A percentile compares a stretch with the other conserved stretches of the same genome.
Conservation (phyloP, 2,329 filamentous ascomycete species). For the Colletotrichum spinosum region DNA sequence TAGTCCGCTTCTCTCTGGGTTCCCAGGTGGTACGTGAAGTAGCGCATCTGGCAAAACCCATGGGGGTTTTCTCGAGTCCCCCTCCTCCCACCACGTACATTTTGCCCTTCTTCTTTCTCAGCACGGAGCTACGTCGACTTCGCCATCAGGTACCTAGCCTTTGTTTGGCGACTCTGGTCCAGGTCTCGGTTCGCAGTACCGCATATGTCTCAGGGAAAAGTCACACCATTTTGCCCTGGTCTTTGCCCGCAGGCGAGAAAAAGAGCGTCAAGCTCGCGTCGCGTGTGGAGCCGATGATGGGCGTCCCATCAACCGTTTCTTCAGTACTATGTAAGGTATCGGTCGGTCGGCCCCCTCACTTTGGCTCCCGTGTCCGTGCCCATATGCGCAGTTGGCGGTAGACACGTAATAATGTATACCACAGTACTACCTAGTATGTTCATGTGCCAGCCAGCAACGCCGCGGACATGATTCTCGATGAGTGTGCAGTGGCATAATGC, state of each 20-base stretch:
- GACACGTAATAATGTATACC: background rate
- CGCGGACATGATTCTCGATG: too few relatives aligned
- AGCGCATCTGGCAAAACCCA: slow-evolving; percentile 16
- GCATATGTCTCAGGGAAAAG: slow-evolving; percentile 25
- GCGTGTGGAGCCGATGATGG: slow-evolving; percentile 13
- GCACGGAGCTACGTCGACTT: slow-evolving; percentile 13
- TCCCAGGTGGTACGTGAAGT: slow-evolving; percentile 17
- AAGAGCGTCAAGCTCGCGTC: background rate
- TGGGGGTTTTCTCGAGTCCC: slow-evolving; percentile 21
- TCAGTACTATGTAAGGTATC: slow-evolving; percentile 2
- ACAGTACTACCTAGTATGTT: background rate
- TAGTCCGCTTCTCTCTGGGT: slow-evolving; percentile 21
- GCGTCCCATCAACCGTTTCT: slow-evolving; percentile 24
- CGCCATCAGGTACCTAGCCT: slow-evolving; percentile 12
- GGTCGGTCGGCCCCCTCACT: slow-evolving; percentile 2
- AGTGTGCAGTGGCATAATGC: too few relatives aligned
- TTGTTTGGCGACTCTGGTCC: slow-evolving; percentile 13
- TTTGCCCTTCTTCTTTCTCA: slow-evolving; percentile 11
- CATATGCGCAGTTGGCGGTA: background rate
- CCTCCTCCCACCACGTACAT: slow-evolving; percentile 10
- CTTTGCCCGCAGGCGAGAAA: slow-evolving; percentile 13
- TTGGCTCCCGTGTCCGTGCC: slow-evolving; percentile 4
- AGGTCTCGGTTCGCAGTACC: slow-evolving; percentile 18
- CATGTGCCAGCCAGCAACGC: background rate
- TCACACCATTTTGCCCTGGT: slow-evolving; percentile 27